Conservation (phyloP, 2,329 filamentous ascomycete genomes). For the Fusarium nisikadoi region DNA sequence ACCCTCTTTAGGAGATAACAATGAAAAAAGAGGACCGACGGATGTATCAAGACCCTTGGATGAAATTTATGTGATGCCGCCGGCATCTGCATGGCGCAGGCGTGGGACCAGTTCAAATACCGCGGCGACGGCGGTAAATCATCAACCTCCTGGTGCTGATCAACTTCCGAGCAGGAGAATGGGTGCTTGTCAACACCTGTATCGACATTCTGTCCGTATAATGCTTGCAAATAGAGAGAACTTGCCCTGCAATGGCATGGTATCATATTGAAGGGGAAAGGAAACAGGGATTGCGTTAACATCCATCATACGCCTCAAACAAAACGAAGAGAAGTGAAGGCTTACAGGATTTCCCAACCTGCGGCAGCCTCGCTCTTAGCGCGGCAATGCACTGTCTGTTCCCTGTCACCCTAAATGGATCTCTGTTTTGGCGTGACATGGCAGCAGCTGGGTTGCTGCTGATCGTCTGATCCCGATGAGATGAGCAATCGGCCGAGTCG, state of each 20-base stretch:
- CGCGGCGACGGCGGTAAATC: conserved; percentile 35
- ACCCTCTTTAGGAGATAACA: background rate
- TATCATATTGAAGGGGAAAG: background rate
- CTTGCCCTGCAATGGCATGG: background rate
- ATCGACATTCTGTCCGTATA: background rate
- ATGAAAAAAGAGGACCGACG: background rate
- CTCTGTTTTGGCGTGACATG: conserved; percentile 1
- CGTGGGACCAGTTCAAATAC: conserved; percentile 25
- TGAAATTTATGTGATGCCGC: conserved; percentile 5
- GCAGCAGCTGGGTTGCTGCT: background rate
- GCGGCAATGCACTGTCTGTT: background rate
- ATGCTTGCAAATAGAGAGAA: background rate
- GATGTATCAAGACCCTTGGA: background rate
- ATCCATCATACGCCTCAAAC: background rate
- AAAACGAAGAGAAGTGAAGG: background rate
- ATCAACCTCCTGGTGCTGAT: conserved; percentile 22
- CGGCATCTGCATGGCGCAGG: conserved; percentile 15
- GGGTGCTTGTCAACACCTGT: background rate
- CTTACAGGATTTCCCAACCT: background rate
- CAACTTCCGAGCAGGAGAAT: background rate
- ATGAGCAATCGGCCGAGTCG: conserved; percentile 35
- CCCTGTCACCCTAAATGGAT: background rate
- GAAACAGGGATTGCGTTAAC: background rate
- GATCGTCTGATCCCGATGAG: conserved; percentile 6
- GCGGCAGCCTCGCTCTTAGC: conserved; percentile 12